Percentiles rank a stretch among this genome's conserved stretches.
phyloP scores from a whole-genome alignment of 768 basidiomycete genomes.

The Suillus cothurnatus region DNA sequence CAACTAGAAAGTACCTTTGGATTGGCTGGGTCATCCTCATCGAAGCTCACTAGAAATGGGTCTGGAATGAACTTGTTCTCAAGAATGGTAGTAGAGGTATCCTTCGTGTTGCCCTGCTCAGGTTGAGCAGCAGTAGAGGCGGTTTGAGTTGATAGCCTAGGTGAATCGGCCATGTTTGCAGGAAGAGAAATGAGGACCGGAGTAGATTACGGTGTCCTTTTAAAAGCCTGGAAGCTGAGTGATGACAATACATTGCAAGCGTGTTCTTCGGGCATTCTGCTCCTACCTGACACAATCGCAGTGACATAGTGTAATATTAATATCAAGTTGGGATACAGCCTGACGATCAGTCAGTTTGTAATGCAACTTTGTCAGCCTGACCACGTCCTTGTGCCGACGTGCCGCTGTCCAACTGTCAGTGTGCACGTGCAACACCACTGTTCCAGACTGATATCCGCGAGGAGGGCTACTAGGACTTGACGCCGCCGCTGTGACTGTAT shows the following conservation, averaged over 20 bases:
- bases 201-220: not conserved
- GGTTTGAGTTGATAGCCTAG: not conserved
- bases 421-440: not conserved
- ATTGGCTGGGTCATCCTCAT: constrained; percentile 42
- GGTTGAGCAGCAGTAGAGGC: not conserved
- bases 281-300: not conserved
- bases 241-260: not conserved
- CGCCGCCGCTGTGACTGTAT: too few species aligned
- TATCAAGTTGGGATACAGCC: not conserved
- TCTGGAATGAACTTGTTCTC: constrained; percentile 16
- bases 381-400: not conserved
- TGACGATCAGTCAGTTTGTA: not conserved
- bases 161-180: not conserved
- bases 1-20: constrained; percentile 42
- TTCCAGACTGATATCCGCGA: too few species aligned
- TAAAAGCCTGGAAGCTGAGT: not conserved
- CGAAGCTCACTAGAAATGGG: constrained; percentile 35
- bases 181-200: not conserved
- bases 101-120: not conserved
- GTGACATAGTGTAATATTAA: not conserved
- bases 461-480: too few species aligned
- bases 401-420: not conserved
- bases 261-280: not conserved
- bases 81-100: not conserved
- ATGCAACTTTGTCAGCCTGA: not conserved